Conservation (phyloP, 331 rosid species). For the Ulmus americana region DNA sequence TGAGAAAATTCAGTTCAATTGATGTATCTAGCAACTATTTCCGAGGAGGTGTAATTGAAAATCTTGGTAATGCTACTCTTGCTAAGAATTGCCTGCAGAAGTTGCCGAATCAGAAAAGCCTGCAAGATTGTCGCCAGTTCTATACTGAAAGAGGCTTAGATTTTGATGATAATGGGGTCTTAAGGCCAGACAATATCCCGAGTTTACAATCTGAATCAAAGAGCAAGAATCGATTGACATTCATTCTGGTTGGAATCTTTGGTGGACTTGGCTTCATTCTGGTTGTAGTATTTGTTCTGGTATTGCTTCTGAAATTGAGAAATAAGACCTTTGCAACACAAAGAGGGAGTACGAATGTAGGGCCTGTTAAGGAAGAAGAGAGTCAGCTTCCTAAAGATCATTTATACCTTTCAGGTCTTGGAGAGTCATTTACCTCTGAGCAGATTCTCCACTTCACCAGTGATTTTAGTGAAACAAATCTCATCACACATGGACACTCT, state of each 20-base stretch:
- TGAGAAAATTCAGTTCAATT: constrained; percentile 25
- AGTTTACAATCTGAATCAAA: constrained; percentile 12
- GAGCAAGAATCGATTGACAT: constrained; percentile 39
- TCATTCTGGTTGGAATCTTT: constrained; percentile 62
- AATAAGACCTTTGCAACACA: constrained; percentile 28
- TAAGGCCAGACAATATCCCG: constrained; percentile 14
- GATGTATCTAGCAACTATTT: constrained; percentile 78
- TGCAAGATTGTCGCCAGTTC: constrained; percentile 47
- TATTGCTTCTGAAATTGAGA: constrained; percentile 37
- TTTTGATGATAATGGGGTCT: constrained; percentile 33
- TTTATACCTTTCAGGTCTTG: constrained; percentile 32
- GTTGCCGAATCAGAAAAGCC: constrained; percentile 45
- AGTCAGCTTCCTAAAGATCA: constrained; percentile 45
- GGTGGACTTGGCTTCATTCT: constrained; percentile 69
- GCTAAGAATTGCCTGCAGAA: constrained; percentile 54
- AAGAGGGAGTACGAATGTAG: constrained; percentile 42
- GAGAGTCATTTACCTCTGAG: constrained; percentile 56
- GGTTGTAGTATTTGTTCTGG: constrained; percentile 45
- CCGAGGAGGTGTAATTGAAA: constrained; percentile 40
- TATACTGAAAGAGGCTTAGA: constrained; percentile 35
- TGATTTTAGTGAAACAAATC: constrained; percentile 59
- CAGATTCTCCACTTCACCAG: constrained; percentile 53
- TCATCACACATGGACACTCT: constrained; percentile 80
- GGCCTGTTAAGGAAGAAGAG: constrained; percentile 40
- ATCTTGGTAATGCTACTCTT: constrained; percentile 35